phyloP scores from a whole-genome alignment of 495 filamentous ascomycete species.

The Talaromyces nanjingensis region DNA sequence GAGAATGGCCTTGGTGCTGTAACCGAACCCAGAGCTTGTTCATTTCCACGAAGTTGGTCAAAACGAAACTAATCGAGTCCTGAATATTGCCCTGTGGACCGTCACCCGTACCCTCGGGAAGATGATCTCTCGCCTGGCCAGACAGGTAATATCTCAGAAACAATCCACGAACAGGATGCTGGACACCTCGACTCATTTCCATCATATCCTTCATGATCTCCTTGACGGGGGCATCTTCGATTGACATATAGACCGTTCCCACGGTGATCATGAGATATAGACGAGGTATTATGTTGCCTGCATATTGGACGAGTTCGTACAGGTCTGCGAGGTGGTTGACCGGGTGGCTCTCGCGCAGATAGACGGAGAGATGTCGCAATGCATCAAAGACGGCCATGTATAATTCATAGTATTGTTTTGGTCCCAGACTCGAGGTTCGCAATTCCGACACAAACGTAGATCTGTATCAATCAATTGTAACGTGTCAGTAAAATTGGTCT shows the following conservation, averaged over 20 bases:
- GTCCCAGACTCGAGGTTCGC: constrained; percentile 87
- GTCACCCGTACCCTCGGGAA: constrained; percentile 75
- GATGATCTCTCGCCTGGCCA: constrained; percentile 82
- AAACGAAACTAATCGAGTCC: constrained; percentile 92
- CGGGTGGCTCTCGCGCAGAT: constrained; percentile 93
- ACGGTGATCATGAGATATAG: constrained; percentile 99
- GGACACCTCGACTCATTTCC: constrained; percentile 98
- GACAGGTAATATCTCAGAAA: constrained; percentile 95
- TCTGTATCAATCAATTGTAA: constrained; percentile 36
- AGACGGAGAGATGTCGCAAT: constrained; percentile 89
- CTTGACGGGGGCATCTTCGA: constrained; percentile 96
- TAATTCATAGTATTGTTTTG: constrained; percentile 98
- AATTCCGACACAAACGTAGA: constrained; percentile 96
- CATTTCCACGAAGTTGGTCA: constrained; percentile 99
- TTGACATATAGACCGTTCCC: constrained; percentile 97
- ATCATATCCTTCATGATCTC: constrained; percentile 99
- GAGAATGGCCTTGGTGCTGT: constrained; percentile 94
- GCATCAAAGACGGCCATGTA: constrained; percentile 99
- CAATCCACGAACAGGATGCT: constrained; percentile 89
- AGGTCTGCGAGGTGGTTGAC: constrained; percentile 96
- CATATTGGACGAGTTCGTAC: constrained; percentile 98
- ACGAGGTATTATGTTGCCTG: constrained; percentile 93
- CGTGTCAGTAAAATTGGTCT: background rate
- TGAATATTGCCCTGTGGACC: constrained; percentile 93
- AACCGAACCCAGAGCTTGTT: constrained; percentile 98